phyloP scores from a whole-genome alignment of 805 yeast species.

The Sugiyamaella marilandica region DNA sequence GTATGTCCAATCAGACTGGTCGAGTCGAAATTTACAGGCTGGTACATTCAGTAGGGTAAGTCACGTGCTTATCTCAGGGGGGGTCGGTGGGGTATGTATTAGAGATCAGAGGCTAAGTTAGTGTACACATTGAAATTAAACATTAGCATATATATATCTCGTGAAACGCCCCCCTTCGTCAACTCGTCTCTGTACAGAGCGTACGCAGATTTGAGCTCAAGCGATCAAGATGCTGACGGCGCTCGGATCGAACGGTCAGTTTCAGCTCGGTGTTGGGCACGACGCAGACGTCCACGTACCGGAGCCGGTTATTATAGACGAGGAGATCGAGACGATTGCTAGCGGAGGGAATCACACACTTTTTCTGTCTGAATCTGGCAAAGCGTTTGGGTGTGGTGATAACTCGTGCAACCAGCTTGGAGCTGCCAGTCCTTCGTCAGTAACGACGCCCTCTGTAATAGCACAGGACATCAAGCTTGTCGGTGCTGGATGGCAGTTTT shows the following conservation, averaged over 20 bases:
- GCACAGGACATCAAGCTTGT: constrained; percentile 31
- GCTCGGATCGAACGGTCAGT: constrained; percentile 83
- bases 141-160: too few species aligned
- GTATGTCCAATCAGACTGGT: constrained; percentile 1
- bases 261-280: constrained; percentile 63
- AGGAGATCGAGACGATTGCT: constrained; percentile 36
- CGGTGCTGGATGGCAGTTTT: constrained; percentile 79
- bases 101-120: too few species aligned
- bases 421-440: background rate
- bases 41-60: background rate
- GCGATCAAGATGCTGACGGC: background rate
- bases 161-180: too few species aligned
- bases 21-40: background rate
- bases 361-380: constrained; percentile 50
- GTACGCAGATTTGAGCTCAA: background rate
- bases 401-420: constrained; percentile 55
- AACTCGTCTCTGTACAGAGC: background rate
- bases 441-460: background rate
- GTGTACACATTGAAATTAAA: too few species aligned
- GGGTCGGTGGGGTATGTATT: background rate
- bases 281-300: constrained; percentile 44
- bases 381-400: constrained; percentile 55
- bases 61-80: background rate
- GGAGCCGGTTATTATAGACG: constrained; percentile 19
- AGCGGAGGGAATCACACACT: constrained; percentile 90